Percentiles rank a stretch among this genome's conserved stretches.
Conservation (phyloP, 805 yeast genomes). For the Pichia membranifaciens region DNA sequence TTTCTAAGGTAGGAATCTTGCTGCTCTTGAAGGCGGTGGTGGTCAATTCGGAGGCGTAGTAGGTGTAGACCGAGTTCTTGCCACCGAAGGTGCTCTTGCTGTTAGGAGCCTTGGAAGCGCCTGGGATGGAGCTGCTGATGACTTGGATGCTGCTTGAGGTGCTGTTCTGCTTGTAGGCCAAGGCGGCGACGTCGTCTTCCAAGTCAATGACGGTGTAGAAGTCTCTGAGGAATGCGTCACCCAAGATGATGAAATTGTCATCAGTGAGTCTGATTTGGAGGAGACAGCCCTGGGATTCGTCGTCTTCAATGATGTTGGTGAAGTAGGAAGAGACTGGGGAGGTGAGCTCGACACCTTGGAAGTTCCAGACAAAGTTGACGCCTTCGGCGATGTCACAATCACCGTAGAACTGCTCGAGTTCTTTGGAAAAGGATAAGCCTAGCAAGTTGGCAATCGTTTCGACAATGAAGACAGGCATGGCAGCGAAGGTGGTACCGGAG, state of each 20-base stretch:
- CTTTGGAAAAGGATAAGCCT: constrained; percentile 35
- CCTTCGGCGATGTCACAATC: constrained; percentile 31
- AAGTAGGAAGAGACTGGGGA: constrained; percentile 35
- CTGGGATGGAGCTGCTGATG: constrained; percentile 1
- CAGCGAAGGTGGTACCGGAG: constrained; percentile 45
- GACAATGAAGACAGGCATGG: constrained; percentile 31
- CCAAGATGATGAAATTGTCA: constrained; percentile 32
- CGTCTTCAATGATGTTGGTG: constrained; percentile 1
- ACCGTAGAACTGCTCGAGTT: constrained; percentile 38
- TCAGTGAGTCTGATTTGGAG: constrained; percentile 31
- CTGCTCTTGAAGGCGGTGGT: neutral
- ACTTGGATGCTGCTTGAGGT: neutral
- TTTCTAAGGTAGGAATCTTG: neutral
- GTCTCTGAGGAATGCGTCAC: constrained; percentile 41
- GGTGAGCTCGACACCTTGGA: constrained; percentile 45
- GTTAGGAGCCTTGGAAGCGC: neutral
- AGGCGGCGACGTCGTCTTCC: constrained; percentile 35
- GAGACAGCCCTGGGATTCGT: constrained; percentile 28
- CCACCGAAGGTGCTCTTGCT: neutral
- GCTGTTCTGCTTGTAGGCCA: constrained; percentile 35
- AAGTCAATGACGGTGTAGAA: constrained; percentile 47
- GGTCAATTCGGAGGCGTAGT: neutral
- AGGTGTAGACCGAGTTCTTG: neutral
- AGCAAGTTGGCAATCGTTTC: constrained; percentile 24
- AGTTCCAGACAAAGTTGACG: constrained; percentile 34